Percentiles rank a stretch among this genome's conserved stretches.
Evolutionary conservation across 2,329 filamentous ascomycete genomes (phyloP).

Genomic region (Apiospora aurea): DNA sequence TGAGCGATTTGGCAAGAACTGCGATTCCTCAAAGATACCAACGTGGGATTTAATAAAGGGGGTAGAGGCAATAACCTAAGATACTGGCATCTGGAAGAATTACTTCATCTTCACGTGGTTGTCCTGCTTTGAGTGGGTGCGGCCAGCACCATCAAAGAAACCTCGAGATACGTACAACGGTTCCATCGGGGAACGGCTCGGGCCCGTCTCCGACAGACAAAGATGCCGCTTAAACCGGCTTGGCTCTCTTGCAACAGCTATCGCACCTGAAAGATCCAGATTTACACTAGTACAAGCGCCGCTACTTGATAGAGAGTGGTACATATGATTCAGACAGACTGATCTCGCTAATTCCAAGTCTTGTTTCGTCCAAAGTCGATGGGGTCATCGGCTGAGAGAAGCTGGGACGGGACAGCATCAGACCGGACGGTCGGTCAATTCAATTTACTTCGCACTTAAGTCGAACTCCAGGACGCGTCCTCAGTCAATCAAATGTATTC

Average conservation of each 20-base stretch:
- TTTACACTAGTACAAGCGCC: background rate
- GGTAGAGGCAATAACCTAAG: background rate
- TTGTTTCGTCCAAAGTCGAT: constrained; percentile 2
- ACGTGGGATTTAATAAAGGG: background rate
- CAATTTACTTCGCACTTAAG: background rate
- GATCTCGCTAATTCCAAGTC: background rate
- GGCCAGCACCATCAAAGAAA: background rate
- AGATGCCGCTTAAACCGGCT: constrained; percentile 9
- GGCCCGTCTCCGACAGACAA: constrained; percentile 10
- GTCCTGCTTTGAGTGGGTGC: background rate
- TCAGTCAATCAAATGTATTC: background rate
- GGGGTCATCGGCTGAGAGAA: background rate
- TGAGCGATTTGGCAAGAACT: background rate
- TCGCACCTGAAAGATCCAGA: background rate
- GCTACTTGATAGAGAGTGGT: background rate
- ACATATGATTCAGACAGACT: constrained; percentile 5
- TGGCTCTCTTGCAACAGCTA: background rate
- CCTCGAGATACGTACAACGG: background rate
- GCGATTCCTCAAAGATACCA: background rate
- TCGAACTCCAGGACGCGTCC: background rate
- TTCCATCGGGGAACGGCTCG: background rate
- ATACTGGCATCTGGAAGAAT: background rate
- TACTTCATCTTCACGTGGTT: background rate
- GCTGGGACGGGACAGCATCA: background rate
- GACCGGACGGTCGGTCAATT: background rate